Evolutionary conservation across 345 rosid species (phyloP).

Genomic region (Ailanthus altissimus): DNA sequence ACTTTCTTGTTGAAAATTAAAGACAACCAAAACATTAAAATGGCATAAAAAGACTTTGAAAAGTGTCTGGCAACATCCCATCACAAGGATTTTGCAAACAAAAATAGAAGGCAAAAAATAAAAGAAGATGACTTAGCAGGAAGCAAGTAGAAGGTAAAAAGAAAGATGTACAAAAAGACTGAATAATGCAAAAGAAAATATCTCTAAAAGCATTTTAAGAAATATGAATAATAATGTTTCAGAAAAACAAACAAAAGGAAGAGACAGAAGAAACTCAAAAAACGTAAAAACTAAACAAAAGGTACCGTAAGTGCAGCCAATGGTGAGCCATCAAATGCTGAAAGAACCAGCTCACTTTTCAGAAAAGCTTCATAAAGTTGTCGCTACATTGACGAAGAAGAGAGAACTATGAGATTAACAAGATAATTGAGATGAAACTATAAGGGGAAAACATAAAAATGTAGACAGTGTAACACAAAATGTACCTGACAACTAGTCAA

Average conservation of each 20-base stretch:
- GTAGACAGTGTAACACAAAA: slow-evolving; percentile 14
- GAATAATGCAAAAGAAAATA: neutral
- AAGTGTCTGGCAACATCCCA: neutral
- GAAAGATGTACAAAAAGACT: neutral
- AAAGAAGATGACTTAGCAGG: neutral
- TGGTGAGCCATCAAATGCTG: slow-evolving; percentile 96
- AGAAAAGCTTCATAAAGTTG: slow-evolving; percentile 89
- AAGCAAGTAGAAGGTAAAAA: neutral
- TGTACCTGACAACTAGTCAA: slow-evolving; percentile 85
- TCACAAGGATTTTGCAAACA: neutral
- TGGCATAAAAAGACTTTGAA: neutral
- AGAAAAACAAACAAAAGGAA: neutral
- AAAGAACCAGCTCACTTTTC: slow-evolving; percentile 86
- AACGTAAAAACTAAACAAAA: slow-evolving; percentile 10
- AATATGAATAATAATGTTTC: neutral
- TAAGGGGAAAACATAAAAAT: neutral
- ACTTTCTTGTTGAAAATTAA: neutral
- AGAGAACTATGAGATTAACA: slow-evolving; percentile 19
- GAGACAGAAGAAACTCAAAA: slow-evolving; percentile 4
- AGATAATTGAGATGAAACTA: slow-evolving; percentile 6
- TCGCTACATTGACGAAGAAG: slow-evolving; percentile 47
- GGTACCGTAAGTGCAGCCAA: slow-evolving; percentile 96
- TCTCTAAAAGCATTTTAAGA: neutral
- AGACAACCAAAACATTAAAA: slow-evolving; percentile 3
- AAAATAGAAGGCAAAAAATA: neutral